These are phyloP conservation scores for Coemansia sp. DNA, from an alignment of 192 early-diverging fungal genomes.

Conservation along the genomic window DNA sequence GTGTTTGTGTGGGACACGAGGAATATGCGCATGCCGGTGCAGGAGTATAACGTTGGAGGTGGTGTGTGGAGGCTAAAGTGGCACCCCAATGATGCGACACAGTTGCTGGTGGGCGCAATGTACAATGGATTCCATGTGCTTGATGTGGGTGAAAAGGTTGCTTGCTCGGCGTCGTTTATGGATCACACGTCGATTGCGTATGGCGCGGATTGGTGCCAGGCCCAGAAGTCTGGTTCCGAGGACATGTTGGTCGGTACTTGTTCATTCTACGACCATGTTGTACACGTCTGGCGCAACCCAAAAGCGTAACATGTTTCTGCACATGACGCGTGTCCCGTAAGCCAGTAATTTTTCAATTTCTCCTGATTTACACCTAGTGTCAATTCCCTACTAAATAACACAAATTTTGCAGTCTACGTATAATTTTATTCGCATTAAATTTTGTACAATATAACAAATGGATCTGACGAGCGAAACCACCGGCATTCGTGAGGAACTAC, in stretches of 20 bases:
- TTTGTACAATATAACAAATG: constrained; percentile 15
- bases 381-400: neutral
- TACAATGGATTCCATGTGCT: constrained; percentile 87
- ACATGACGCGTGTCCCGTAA: neutral
- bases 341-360: neutral
- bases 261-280: constrained; percentile 79
- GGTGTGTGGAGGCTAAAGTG: constrained; percentile 96
- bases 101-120: constrained; percentile 84
- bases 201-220: constrained; percentile 75
- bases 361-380: neutral
- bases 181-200: constrained; percentile 77
- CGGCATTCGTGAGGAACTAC: constrained; percentile 47
- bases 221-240: neutral
- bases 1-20: constrained; percentile 91
- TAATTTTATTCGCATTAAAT: neutral
- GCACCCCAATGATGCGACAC: constrained; percentile 70
- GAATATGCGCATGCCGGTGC: constrained; percentile 71
- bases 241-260: constrained; percentile 64
- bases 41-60: constrained; percentile 71
- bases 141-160: constrained; percentile 31
- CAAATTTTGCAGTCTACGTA: neutral
- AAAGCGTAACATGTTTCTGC: no score
- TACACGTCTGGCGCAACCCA: constrained; percentile 64
- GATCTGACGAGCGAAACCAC: constrained; percentile 21
- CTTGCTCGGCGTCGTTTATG: constrained; percentile 55